These are phyloP conservation scores for Lathyrus aphaca DNA, from an alignment of 306 rosid genomes.

Conservation along the genomic window DNA sequence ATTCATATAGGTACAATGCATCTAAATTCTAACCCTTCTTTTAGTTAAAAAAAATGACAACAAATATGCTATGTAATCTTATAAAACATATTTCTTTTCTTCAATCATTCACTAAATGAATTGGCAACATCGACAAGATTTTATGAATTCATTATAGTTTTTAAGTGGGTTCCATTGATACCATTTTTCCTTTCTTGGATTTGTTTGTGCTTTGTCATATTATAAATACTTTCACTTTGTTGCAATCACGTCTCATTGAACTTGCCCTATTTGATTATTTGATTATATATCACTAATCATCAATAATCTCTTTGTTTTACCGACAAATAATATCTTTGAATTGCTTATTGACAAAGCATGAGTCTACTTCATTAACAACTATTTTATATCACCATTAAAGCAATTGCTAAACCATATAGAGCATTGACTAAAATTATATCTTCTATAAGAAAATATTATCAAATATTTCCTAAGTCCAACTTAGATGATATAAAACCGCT, in stretches of 20 bases:
- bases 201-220: constrained; percentile 42
- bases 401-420: neutral
- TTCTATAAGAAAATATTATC: neutral
- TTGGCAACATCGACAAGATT: constrained; percentile 87
- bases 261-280: constrained; percentile 30
- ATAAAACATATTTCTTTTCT: constrained; percentile 23
- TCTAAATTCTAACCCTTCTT: constrained; percentile 44
- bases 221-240: constrained; percentile 35
- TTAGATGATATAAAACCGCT: too few species aligned
- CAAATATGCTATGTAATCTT: constrained; percentile 33
- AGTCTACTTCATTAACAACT: constrained; percentile 25
- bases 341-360: constrained; percentile 44
- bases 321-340: constrained; percentile 44
- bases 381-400: neutral
- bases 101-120: constrained; percentile 81
- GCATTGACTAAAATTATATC: neutral
- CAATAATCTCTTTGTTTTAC: constrained; percentile 37
- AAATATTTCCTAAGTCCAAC: too few species aligned
- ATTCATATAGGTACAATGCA: constrained; percentile 73
- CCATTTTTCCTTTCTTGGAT: constrained; percentile 46
- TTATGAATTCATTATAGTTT: constrained; percentile 43
- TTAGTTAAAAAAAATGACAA: constrained; percentile 43
- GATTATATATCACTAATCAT: neutral
- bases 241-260: constrained; percentile 35
- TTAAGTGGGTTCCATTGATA: constrained; percentile 54